A percentile compares a stretch with the other conserved stretches of the same genome.
Conservation (phyloP, 169 alveolate species). For the Babesia ovis region DNA sequence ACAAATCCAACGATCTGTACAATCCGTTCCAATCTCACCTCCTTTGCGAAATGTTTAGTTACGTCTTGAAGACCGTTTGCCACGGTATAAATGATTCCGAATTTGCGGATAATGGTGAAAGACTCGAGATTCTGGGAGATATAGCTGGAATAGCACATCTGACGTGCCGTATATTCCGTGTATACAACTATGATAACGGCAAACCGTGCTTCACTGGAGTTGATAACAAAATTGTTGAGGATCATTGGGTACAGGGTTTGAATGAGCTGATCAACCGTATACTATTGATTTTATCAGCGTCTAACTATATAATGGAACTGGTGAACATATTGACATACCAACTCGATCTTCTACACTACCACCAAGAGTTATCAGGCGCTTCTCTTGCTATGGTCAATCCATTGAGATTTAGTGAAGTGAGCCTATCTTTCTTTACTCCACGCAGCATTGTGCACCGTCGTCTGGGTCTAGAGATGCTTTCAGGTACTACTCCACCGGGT, state of each 20-base stretch:
- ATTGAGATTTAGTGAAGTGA: constrained; percentile 1
- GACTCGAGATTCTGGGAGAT: constrained; percentile 1
- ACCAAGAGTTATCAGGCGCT: constrained; percentile 5
- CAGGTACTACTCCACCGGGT: neutral
- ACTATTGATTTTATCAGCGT: constrained; percentile 22
- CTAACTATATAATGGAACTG: constrained; percentile 31
- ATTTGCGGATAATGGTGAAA: constrained; percentile 17
- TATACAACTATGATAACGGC: constrained; percentile 25
- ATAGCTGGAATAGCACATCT: constrained; percentile 14
- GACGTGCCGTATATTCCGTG: constrained; percentile 31
- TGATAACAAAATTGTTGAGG: neutral
- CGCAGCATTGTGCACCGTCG: neutral
- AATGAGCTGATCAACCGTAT: constrained; percentile 28
- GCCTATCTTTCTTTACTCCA: constrained; percentile 18
- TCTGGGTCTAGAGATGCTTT: constrained; percentile 14
- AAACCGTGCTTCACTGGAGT: neutral
- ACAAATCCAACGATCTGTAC: constrained; percentile 1
- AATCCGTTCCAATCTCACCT: constrained; percentile 36
- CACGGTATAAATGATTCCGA: constrained; percentile 7
- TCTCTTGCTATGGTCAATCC: constrained; percentile 31
- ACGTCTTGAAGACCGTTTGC: constrained; percentile 11
- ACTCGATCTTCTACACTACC: constrained; percentile 19
- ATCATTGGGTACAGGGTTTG: constrained; percentile 27
- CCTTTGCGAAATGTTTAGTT: constrained; percentile 24
- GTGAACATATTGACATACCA: constrained; percentile 8